Conservation (phyloP, 2,329 filamentous ascomycete genomes). For the Fusarium sp. region DNA sequence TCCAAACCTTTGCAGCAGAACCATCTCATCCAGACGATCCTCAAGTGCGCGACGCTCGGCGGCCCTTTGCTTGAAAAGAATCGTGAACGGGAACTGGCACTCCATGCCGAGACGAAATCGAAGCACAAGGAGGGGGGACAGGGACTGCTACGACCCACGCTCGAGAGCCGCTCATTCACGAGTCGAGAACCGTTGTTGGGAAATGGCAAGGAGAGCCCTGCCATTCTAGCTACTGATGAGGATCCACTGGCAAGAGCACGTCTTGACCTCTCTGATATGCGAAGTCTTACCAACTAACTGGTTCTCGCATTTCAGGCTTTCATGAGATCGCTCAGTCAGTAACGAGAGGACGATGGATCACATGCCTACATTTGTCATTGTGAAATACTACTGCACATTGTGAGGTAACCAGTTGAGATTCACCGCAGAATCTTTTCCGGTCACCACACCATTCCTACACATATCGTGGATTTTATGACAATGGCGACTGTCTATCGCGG, state of each 20-base stretch:
- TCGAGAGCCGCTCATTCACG: slow-evolving; percentile 73
- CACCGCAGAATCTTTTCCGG: not conserved
- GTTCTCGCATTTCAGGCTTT: slow-evolving; percentile 37
- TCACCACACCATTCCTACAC: not conserved
- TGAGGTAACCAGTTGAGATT: not conserved
- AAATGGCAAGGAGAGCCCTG: slow-evolving; percentile 68
- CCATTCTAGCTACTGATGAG: slow-evolving; percentile 58
- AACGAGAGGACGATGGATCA: slow-evolving; percentile 14
- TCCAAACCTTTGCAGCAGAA: slow-evolving; percentile 97
- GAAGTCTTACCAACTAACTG: slow-evolving; percentile 50
- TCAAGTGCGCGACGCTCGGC: slow-evolving; percentile 94
- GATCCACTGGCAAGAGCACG: slow-evolving; percentile 63
- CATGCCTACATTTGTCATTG: not conserved
- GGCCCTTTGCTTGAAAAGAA: slow-evolving; percentile 83
- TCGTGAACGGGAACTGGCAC: slow-evolving; percentile 66
- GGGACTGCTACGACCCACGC: slow-evolving; percentile 50
- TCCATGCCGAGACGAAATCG: slow-evolving; percentile 59
- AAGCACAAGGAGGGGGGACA: slow-evolving; percentile 51
- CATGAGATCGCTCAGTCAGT: slow-evolving; percentile 44
- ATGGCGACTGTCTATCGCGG: not conserved
- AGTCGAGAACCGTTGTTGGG: slow-evolving; percentile 68
- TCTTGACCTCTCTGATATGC: slow-evolving; percentile 53
- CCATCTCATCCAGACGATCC: slow-evolving; percentile 95
- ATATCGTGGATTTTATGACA: not conserved
- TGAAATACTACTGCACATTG: not conserved